A percentile compares a stretch with the other conserved stretches of the same genome.
phyloP scores from a whole-genome alignment of 129 eudicot species.

The Artemisia tridentata region DNA sequence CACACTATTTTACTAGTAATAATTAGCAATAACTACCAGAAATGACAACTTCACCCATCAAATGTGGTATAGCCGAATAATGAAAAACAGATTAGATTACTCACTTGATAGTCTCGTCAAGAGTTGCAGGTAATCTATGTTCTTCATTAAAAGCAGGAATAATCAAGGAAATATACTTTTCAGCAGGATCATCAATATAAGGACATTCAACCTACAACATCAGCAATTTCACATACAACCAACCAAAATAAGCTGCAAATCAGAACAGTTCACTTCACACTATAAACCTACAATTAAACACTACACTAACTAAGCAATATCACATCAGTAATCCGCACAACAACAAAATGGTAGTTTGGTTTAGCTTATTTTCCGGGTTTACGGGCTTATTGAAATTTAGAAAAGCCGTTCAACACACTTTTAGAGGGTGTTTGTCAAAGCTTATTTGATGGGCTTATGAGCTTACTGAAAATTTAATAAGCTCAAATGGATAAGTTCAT shows the following conservation, averaged over 20 bases:
- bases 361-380: no score
- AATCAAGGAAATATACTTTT: slow-evolving; percentile 74
- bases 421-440: no score
- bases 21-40: no score
- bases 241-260: slow-evolving; percentile 1
- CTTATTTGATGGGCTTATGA: no score
- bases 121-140: slow-evolving; percentile 77
- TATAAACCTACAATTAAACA: background rate
- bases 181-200: slow-evolving; percentile 59
- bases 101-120: slow-evolving; percentile 70
- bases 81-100: slow-evolving; percentile 7
- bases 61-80: no score
- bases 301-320: slow-evolving; percentile 3
- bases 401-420: no score
- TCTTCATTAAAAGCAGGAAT: slow-evolving; percentile 86
- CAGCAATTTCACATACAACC: background rate
- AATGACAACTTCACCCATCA: no score
- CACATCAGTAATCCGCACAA: background rate
- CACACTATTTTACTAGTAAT: no score
- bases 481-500: no score
- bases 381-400: no score
- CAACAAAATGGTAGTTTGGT: background rate
- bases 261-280: background rate
- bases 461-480: no score
- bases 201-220: slow-evolving; percentile 71